phyloP scores from a whole-genome alignment of 2,329 filamentous ascomycete genomes.

The Pseudogymnoascus sp. region DNA sequence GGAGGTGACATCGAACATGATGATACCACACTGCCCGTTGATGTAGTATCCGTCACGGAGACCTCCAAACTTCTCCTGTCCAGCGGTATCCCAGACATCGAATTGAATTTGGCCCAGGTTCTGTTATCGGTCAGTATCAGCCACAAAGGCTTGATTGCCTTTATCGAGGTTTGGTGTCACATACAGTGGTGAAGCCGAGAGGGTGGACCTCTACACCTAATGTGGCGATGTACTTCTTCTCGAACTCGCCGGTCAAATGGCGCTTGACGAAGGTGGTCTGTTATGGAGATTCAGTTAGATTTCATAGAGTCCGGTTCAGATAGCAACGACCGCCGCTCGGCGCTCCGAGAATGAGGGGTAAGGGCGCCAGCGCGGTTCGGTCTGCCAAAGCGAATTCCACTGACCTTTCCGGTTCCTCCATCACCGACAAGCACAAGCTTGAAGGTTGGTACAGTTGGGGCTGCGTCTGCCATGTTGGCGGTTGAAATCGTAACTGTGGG shows the following conservation, averaged over 20 bases:
- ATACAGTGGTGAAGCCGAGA: constrained; percentile 94
- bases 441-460: constrained; percentile 68
- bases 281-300: constrained; percentile 9
- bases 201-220: constrained; percentile 99
- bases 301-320: neutral
- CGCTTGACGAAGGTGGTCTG: constrained; percentile 99
- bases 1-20: constrained; percentile 99
- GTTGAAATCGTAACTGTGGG: constrained; percentile 13
- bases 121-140: constrained; percentile 33
- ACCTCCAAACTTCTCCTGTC: constrained; percentile 99
- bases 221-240: constrained; percentile 99
- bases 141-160: neutral
- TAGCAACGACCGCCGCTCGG: constrained; percentile 6
- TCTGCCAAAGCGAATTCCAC: constrained; percentile 26
- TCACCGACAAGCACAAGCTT: constrained; percentile 99
- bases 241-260: constrained; percentile 98
- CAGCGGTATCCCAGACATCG: constrained; percentile 98
- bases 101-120: constrained; percentile 97
- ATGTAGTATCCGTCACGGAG: constrained; percentile 99
- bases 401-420: constrained; percentile 98
- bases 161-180: constrained; percentile 33
- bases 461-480: constrained; percentile 54
- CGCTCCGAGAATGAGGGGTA: constrained; percentile 12
- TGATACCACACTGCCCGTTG: constrained; percentile 99
- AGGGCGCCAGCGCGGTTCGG: neutral